Evolutionary conservation across 2,329 filamentous ascomycete genomes (phyloP).

Genomic region (Aspergillus niger): DNA sequence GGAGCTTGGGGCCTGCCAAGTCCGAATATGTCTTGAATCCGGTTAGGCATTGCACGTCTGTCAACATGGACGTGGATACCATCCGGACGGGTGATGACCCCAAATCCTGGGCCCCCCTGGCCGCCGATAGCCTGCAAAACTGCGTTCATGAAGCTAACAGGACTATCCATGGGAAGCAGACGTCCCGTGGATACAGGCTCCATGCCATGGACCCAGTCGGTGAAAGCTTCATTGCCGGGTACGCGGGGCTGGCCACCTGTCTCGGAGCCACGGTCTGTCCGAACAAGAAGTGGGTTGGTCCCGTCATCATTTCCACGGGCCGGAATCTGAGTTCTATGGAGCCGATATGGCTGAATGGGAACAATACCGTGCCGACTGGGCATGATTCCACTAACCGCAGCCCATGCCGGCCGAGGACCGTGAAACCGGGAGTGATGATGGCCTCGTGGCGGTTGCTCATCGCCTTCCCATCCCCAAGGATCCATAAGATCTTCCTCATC

Average conservation of each 20-base stretch:
- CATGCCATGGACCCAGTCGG: constrained; percentile 57
- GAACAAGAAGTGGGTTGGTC: constrained; percentile 80
- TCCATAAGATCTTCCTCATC: constrained; percentile 43
- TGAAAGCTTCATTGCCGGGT: constrained; percentile 45
- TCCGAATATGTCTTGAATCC: constrained; percentile 54
- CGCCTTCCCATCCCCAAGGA: constrained; percentile 55
- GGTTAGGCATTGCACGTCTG: constrained; percentile 53
- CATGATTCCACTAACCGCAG: constrained; percentile 61
- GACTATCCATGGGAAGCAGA: constrained; percentile 51
- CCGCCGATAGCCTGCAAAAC: constrained; percentile 57
- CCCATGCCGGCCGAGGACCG: constrained; percentile 63
- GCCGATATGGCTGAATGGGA: constrained; percentile 46
- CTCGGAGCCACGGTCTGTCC: constrained; percentile 47
- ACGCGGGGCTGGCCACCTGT: constrained; percentile 38
- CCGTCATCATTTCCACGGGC: constrained; percentile 73
- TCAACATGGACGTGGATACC: constrained; percentile 59
- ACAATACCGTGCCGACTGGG: constrained; percentile 53
- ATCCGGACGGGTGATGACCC: constrained; percentile 48
- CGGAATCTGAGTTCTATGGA: constrained; percentile 48
- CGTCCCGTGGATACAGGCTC: constrained; percentile 49
- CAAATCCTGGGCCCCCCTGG: constrained; percentile 46
- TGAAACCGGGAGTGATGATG: constrained; percentile 58
- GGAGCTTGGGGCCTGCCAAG: constrained; percentile 34
- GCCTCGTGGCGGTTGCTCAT: constrained; percentile 53
- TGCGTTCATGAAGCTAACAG: constrained; percentile 60